Evolutionary conservation across 176 grass and related monocot species (phyloP), one percentile per base, ranked within the genome.

Genomic region (Ensete ventricosum): DNA sequence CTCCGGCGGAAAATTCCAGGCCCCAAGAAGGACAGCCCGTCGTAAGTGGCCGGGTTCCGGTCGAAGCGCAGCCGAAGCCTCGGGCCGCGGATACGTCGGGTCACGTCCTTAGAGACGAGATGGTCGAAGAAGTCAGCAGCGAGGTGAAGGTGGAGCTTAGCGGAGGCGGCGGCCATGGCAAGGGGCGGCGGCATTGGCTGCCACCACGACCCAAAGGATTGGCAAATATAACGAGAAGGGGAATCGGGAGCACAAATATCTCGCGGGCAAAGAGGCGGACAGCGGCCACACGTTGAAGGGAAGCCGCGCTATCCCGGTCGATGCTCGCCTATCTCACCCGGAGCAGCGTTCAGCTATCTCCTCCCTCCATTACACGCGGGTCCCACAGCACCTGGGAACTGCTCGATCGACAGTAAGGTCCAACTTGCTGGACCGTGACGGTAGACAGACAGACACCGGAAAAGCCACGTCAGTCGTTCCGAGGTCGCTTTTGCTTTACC

Each of bases 211-310:
- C 1, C 19, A 1, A 12, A n/a, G 43, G 34, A 43, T n/a, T 20
- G 48, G 67, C 52, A 51, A 52, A 77, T 70, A 64, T 14, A 43
- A 43, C 4, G 34, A 6, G 34, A 6, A 4, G 34, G 34, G 34
- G 4, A 14, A 21, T 58, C 14, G 62, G n/a, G 80, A 54, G 22
- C 1, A n/a, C 2, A 76, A 73, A 63, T 51, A 76, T 76, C 55
- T 75, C 9, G 22, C 63, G 20, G 11, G 67, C 14, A 1, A 43
- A 52, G 8, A 8, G 59, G 7, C 51, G 59, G 59, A 76, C 81
- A 87, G 50, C 55, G 74, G 79, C 90, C 93, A 96, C 93, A 96
- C 87, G 93, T 84, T 85, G 12, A 60, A n/a, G 83, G 59, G 85
- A 83, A 85, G 79, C 85, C 77, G 13, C 11, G 52, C 79, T 81